A percentile compares a stretch with the other conserved stretches of the same genome.
These are phyloP conservation scores for Fusarium goolgardi DNA, from an alignment of 2,329 filamentous ascomycete species.

Conservation along the genomic window DNA sequence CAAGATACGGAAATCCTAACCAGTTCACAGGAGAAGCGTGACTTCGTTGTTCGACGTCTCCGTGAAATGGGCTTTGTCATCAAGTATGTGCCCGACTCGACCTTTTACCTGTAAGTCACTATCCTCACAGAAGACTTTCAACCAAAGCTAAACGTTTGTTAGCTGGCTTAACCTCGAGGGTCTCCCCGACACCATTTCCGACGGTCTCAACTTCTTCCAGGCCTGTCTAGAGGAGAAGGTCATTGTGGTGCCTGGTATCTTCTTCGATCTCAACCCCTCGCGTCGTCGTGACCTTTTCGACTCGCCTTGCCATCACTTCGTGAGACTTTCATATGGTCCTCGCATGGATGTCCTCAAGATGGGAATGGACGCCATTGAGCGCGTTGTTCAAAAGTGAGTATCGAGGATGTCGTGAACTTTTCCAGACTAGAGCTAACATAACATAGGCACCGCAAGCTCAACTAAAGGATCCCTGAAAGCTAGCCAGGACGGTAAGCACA, in stretches of 20 bases:
- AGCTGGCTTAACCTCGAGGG: constrained; percentile 70
- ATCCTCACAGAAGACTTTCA: too few species aligned
- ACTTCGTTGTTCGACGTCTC: constrained; percentile 86
- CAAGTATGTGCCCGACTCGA: constrained; percentile 86
- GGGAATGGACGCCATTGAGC: constrained; percentile 86
- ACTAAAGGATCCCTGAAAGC: neutral
- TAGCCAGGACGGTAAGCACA: neutral
- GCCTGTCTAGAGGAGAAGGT: constrained; percentile 93
- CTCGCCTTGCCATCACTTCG: constrained; percentile 92
- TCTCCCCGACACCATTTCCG: constrained; percentile 83
- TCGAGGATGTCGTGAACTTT: too few species aligned
- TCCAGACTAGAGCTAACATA: constrained; percentile 14
- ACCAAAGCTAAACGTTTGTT: too few species aligned
- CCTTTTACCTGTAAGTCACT: constrained; percentile 98
- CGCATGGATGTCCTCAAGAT: constrained; percentile 81
- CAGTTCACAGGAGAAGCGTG: constrained; percentile 90
- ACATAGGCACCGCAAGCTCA: constrained; percentile 41
- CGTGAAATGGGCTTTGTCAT: constrained; percentile 88
- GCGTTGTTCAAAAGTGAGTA: constrained; percentile 77
- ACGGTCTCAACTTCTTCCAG: constrained; percentile 97
- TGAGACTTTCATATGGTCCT: constrained; percentile 86
- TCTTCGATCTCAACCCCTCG: constrained; percentile 95
- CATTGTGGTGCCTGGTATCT: constrained; percentile 96
- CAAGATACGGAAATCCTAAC: too few species aligned
- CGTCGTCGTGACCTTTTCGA: constrained; percentile 92